These are phyloP conservation scores for Saxispiralis lemnorum DNA, from an alignment of 495 filamentous ascomycete genomes.

Conservation along the genomic window DNA sequence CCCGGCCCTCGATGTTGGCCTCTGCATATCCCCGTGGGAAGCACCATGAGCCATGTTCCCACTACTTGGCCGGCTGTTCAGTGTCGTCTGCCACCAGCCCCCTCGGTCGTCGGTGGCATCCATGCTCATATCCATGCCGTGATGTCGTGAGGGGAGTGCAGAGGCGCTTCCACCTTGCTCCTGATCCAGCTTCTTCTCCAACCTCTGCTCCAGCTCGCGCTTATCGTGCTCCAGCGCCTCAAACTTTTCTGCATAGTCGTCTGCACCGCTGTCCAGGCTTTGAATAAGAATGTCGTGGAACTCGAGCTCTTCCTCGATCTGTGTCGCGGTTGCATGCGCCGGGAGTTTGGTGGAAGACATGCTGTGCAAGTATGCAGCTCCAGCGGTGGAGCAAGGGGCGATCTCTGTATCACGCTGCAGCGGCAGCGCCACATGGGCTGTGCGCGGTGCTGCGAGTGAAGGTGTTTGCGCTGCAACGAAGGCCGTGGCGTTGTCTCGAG, in stretches of 20 bases:
- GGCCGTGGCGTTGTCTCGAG: no score
- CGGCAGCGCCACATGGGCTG: no score
- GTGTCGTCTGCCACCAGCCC: neutral
- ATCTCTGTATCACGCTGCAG: no score
- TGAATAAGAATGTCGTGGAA: constrained; percentile 15
- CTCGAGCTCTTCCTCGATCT: constrained; percentile 18
- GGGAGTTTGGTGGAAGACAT: constrained; percentile 2
- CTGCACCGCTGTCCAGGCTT: constrained; percentile 13
- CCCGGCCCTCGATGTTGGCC: neutral
- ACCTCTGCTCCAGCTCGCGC: constrained; percentile 4
- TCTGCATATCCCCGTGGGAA: neutral
- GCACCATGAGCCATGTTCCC: neutral
- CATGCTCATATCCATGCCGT: constrained; percentile 3
- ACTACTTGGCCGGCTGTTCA: neutral
- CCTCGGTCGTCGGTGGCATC: neutral
- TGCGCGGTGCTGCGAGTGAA: no score
- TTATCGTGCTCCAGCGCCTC: constrained; percentile 2
- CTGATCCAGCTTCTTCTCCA: neutral
- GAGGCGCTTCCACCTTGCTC: no score
- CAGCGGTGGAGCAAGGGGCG: no score
- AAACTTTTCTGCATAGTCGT: constrained; percentile 10
- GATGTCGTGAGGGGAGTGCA: no score
- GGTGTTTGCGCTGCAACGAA: no score
- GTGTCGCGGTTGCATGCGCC: constrained; percentile 8
- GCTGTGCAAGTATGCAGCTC: neutral